phyloP scores from a whole-genome alignment of 2,329 filamentous ascomycete species.

The Claviceps lovelessii region DNA sequence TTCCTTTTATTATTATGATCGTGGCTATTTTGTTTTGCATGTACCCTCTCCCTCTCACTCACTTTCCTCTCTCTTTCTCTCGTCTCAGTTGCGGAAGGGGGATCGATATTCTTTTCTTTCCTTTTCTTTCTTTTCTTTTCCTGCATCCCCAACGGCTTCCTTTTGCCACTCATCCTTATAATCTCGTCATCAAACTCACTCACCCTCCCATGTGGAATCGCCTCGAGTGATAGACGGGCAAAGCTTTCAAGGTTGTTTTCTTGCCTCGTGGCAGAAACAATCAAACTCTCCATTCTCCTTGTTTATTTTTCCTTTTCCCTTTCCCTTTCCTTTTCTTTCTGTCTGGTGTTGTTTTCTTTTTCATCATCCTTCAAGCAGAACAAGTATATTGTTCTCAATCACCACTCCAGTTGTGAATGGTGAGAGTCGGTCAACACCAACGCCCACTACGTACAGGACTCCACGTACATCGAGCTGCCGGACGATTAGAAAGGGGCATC shows the following conservation, averaged over 20 bases:
- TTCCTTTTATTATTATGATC: background rate
- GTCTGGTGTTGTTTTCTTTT: background rate
- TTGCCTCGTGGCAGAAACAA: background rate
- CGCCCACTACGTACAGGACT: background rate
- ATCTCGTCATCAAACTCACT: background rate
- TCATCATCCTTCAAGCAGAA: background rate
- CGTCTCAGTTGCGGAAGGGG: background rate
- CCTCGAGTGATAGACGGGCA: background rate
- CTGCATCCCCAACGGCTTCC: background rate
- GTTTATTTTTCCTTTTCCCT: background rate
- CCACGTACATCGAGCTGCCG: background rate
- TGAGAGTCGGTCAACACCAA: background rate
- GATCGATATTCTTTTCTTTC: background rate
- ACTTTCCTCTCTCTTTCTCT: background rate
- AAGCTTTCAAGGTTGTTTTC: background rate
- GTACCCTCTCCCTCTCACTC: background rate
- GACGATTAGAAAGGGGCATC: background rate
- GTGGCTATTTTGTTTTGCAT: background rate
- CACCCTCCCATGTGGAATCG: background rate
- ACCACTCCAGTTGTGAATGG: background rate
- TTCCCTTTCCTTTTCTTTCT: background rate
- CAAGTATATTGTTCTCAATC: background rate
- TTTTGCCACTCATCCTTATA: background rate
- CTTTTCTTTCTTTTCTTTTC: background rate
- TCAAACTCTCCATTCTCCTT: background rate